Percentiles rank a stretch among this genome's conserved stretches.
These are phyloP conservation scores for Xylaria sp. DNA, from an alignment of 2,329 filamentous ascomycete species.

Conservation along the genomic window DNA sequence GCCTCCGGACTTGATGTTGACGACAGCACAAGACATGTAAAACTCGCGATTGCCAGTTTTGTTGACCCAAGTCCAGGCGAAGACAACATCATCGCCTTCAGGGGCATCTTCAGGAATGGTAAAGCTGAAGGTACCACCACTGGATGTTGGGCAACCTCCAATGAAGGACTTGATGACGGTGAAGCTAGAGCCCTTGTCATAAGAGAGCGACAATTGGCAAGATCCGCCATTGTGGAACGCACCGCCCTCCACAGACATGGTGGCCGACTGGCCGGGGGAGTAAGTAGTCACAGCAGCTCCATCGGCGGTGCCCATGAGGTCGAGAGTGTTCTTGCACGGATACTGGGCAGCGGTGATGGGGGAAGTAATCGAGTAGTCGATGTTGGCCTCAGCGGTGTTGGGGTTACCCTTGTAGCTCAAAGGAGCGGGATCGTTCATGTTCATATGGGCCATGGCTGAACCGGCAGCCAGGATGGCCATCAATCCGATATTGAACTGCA, in stretches of 20 bases:
- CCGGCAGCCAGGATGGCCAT: conserved; percentile 51
- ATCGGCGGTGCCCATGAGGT: conserved; percentile 52
- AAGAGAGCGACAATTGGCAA: conserved; percentile 77
- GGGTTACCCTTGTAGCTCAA: conserved; percentile 60
- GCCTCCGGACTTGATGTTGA: conserved; percentile 60
- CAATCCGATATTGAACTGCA: conserved; percentile 48
- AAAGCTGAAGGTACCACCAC: conserved; percentile 64
- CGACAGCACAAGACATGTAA: conserved; percentile 84
- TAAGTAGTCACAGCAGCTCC: conserved; percentile 66
- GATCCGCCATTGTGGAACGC: conserved; percentile 72
- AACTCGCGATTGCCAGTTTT: conserved; percentile 78
- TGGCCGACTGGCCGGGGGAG: conserved; percentile 64
- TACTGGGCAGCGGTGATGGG: conserved; percentile 72
- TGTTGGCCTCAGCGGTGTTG: conserved; percentile 48
- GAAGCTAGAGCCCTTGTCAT: conserved; percentile 73
- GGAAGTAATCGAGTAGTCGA: conserved; percentile 75
- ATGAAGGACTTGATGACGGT: conserved; percentile 57
- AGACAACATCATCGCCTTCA: conserved; percentile 61
- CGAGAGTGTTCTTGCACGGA: conserved; percentile 73
- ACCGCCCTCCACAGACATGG: conserved; percentile 67
- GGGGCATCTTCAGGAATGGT: conserved; percentile 68
- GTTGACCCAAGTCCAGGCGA: conserved; percentile 83
- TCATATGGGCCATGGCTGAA: conserved; percentile 60
- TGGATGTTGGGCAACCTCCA: conserved; percentile 47
- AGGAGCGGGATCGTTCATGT: conserved; percentile 59